Evolutionary conservation across 1,284 basidiomycete genomes (phyloP).

Genomic region (Pyrrhoderma noxium): DNA sequence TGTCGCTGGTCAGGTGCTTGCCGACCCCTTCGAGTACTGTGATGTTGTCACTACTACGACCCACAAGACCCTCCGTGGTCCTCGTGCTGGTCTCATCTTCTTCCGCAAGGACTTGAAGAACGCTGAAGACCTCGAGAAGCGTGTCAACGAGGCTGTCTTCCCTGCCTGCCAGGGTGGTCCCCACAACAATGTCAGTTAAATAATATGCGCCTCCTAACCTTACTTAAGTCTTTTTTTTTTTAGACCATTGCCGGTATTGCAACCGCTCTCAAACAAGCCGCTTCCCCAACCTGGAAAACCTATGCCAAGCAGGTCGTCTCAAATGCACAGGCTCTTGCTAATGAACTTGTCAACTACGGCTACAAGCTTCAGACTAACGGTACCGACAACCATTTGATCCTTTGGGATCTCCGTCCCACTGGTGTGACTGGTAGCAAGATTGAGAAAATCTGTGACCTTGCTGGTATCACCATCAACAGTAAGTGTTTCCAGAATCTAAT

Average conservation of each 20-base stretch:
- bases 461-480: conserved; percentile 96
- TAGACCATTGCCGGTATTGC: conserved; percentile 95
- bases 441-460: conserved; percentile 96
- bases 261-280: conserved; percentile 90
- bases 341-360: conserved; percentile 64
- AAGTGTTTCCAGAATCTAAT: conserved; percentile 26
- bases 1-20: conserved; percentile 88
- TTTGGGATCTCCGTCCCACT: conserved; percentile 96
- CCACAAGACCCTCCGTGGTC: conserved; percentile 99
- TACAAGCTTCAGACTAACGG: conserved; percentile 98
- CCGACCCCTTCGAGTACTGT: conserved; percentile 93
- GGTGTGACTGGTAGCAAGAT: conserved; percentile 96
- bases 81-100: conserved; percentile 97
- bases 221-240: not conserved
- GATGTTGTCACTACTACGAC: conserved; percentile 97
- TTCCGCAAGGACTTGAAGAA: conserved; percentile 91
- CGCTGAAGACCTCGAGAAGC: conserved; percentile 81
- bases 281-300: conserved; percentile 83
- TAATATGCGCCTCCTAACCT: not conserved
- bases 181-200: conserved; percentile 84
- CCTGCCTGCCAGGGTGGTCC: conserved; percentile 99
- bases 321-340: conserved; percentile 76
- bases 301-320: conserved; percentile 95
- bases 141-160: conserved; percentile 98
- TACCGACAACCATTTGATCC: conserved; percentile 95